These are phyloP conservation scores for Striga asiatica DNA, from an alignment of 257 asterid species.

Conservation along the genomic window DNA sequence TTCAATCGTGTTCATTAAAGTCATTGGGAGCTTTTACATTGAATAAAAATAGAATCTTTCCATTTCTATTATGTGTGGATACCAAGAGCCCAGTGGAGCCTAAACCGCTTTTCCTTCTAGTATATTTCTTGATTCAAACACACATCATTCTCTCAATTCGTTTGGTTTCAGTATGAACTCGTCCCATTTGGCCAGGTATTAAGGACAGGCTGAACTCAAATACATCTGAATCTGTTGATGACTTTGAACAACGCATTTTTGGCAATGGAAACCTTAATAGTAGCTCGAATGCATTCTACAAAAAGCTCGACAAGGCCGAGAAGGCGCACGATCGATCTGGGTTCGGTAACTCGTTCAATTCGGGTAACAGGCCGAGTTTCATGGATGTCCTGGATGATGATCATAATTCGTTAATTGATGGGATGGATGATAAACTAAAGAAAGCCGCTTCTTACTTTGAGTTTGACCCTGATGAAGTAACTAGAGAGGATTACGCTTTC, in stretches of 20 bases:
- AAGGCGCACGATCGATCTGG: slow-evolving; percentile 33
- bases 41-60: too few relatives aligned
- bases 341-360: slow-evolving; percentile 16
- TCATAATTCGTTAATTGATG: slow-evolving; percentile 41
- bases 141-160: background rate
- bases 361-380: slow-evolving; percentile 18
- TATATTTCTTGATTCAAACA: background rate
- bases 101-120: background rate
- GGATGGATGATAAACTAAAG: slow-evolving; percentile 47
- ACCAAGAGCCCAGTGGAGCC: background rate
- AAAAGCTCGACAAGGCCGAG: slow-evolving; percentile 39
- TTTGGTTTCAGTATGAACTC: background rate
- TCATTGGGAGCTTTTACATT: too few relatives aligned
- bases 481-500: slow-evolving; percentile 44
- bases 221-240: slow-evolving; percentile 33
- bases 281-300: slow-evolving; percentile 29
- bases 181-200: slow-evolving; percentile 20
- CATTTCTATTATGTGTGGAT: too few relatives aligned
- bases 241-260: slow-evolving; percentile 32
- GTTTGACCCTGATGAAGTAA: slow-evolving; percentile 48
- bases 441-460: slow-evolving; percentile 64
- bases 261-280: slow-evolving; percentile 20
- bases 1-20: background rate
- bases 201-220: slow-evolving; percentile 18
- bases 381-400: slow-evolving; percentile 34